Evolutionary conservation across 1,284 basidiomycete genomes (phyloP), one percentile per base, ranked within the genome.

Genomic region (Boletus sp.): DNA sequence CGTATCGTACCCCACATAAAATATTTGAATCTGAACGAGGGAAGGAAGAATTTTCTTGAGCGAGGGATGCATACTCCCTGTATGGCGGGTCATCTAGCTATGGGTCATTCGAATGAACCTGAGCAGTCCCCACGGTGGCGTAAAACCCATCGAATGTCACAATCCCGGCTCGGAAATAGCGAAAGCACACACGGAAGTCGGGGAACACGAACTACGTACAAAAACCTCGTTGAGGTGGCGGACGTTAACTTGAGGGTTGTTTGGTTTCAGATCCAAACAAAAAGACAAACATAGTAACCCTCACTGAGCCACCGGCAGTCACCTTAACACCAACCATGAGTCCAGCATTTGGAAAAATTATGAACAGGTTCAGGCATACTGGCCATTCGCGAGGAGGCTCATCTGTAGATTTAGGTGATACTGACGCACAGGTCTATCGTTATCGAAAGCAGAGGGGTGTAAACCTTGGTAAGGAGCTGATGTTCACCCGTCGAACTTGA

Each of bases 391-490:
- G 29, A 27, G 29, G 31, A 2, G 35, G 58, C 11, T 33, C 51
- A 27, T 36, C 55, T 4, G 0, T 56, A 24, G 46, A 62, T 31
- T 5, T 70, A 16, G 60, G 58, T 15, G 54, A 53, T 20, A 12
- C 16, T 42, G 71, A 72, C 54, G 66, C 71, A 22, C 63, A 63
- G 16, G 65, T 85, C 53, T 86, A 84, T 63, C 81, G 84, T 29
- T 89, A 86, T 73, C 80, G 92, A 47, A 87, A 87, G 70, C 92
- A 94, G 70, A 80, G 86, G 44, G 92, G 92, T 22, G 85, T 94
- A 39, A 95, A 94, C 70, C 82, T 95, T 13, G 92, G 92, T 82
- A 70, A 66, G 81, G 61, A 55, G 51, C 51, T 4, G 51, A 46
- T 36, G 43, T 57, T 41, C 61, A 53, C 44, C 5, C 31, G 18